Percentiles rank a stretch among this genome's conserved stretches.
These are phyloP conservation scores for Hanseniaspora pseudoguilliermondii DNA, from an alignment of 805 yeast species.

Conservation along the genomic window DNA sequence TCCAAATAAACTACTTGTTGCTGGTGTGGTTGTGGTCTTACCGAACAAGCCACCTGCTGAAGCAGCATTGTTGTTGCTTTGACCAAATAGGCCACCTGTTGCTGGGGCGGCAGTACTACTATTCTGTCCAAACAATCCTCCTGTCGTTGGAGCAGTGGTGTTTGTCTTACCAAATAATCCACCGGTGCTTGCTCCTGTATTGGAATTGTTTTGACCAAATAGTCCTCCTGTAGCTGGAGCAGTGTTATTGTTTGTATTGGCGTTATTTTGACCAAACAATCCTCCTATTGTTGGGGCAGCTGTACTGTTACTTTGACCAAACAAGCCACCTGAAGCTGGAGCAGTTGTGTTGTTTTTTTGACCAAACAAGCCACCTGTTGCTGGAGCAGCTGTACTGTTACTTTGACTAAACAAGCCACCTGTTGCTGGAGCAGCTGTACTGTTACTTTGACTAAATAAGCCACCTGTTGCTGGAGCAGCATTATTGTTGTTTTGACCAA, in stretches of 20 bases:
- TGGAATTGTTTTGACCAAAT: slow-evolving; percentile 20
- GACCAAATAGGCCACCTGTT: neutral
- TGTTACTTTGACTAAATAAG: slow-evolving; percentile 17
- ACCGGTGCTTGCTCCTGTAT: slow-evolving; percentile 16
- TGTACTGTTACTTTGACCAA: slow-evolving; percentile 16
- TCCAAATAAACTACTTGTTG: slow-evolving; percentile 26
- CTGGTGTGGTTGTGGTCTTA: slow-evolving; percentile 2
- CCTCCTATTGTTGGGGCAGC: slow-evolving; percentile 16
- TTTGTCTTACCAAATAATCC: slow-evolving; percentile 32
- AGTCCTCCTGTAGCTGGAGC: slow-evolving; percentile 21
- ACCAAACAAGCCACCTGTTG: slow-evolving; percentile 27
- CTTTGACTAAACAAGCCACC: slow-evolving; percentile 37
- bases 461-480: slow-evolving; percentile 16
- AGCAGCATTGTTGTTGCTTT: slow-evolving; percentile 4
- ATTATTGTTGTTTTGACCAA: slow-evolving; percentile 17
- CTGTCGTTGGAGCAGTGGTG: slow-evolving; percentile 14
- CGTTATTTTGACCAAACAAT: slow-evolving; percentile 17
- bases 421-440: slow-evolving; percentile 17
- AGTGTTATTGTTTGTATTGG: slow-evolving; percentile 10
- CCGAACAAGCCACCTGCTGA: slow-evolving; percentile 22
- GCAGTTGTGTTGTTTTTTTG: slow-evolving; percentile 12
- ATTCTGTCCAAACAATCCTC: slow-evolving; percentile 31
- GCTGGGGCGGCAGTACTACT: slow-evolving; percentile 13
- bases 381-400: slow-evolving; percentile 11
- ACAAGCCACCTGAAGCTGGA: slow-evolving; percentile 10